Conservation (phyloP, 352 stramenopile species). For the Hyaloperonospora arabidopsidis region DNA sequence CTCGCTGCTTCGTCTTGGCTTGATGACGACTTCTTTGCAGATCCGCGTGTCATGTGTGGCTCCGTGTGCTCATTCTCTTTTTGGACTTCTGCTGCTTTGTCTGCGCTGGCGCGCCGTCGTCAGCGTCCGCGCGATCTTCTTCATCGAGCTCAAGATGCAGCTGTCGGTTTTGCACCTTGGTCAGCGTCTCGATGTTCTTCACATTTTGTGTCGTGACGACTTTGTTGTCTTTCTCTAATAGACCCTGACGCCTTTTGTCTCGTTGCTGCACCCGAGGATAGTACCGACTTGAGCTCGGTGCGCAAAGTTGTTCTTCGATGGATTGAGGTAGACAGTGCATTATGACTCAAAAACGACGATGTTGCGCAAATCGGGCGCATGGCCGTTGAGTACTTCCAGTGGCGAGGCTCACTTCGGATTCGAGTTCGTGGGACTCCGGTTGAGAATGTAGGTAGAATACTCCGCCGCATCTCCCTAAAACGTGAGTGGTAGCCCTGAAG, state of each 20-base stretch:
- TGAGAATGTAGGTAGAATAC: conserved; percentile 25
- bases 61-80: background rate
- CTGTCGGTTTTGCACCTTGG: background rate
- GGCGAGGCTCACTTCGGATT: conserved; percentile 10
- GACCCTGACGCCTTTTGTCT: conserved; percentile 12
- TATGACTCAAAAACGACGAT: conserved; percentile 10
- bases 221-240: background rate
- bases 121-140: background rate
- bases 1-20: background rate
- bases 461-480: conserved; percentile 25
- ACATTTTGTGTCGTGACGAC: background rate
- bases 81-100: background rate
- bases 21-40: background rate
- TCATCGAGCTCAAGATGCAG: background rate
- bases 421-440: conserved; percentile 11
- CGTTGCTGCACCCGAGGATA: conserved; percentile 15
- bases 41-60: background rate
- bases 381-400: too few species aligned
- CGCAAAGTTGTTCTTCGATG: conserved; percentile 7
- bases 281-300: conserved; percentile 2
- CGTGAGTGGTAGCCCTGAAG: conserved; percentile 10
- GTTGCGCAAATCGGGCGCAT: background rate
- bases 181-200: background rate
- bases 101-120: background rate
- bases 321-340: conserved; percentile 13